phyloP scores from a whole-genome alignment of 2,329 filamentous ascomycete species.

The Leptographium radiaticola region DNA sequence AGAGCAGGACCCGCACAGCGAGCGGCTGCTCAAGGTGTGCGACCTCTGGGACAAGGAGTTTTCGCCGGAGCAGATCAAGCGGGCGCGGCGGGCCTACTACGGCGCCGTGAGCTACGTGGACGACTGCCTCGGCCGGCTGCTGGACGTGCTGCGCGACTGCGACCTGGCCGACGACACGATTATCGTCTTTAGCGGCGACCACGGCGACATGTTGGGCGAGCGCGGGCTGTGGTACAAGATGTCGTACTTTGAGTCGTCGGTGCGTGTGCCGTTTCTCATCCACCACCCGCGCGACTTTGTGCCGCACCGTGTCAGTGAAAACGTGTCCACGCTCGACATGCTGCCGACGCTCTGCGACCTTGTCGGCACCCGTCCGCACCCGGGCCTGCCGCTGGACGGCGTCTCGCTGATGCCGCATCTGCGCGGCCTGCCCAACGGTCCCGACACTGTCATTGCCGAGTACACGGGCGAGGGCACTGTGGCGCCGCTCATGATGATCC shows the following conservation, averaged over 20 bases:
- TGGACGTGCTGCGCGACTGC: constrained; percentile 66
- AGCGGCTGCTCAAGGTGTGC: constrained; percentile 74
- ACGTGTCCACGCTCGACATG: constrained; percentile 84
- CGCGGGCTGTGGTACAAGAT: constrained; percentile 86
- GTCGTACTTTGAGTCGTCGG: constrained; percentile 88
- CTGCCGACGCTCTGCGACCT: constrained; percentile 80
- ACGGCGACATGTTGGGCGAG: constrained; percentile 93
- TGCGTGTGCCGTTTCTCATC: constrained; percentile 76
- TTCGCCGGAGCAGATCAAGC: constrained; percentile 73
- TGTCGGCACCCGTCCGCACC: constrained; percentile 55
- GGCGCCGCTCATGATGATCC: constrained; percentile 87
- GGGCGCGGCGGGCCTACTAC: constrained; percentile 79
- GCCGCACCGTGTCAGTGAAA: constrained; percentile 65
- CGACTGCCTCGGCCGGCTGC: constrained; percentile 74
- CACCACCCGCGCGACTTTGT: constrained; percentile 63
- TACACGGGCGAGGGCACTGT: constrained; percentile 91
- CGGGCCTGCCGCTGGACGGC: constrained; percentile 73
- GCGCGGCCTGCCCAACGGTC: constrained; percentile 39
- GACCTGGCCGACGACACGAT: constrained; percentile 76
- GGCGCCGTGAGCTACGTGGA: constrained; percentile 90
- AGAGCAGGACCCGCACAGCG: constrained; percentile 74
- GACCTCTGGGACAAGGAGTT: constrained; percentile 79
- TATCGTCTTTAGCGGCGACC: constrained; percentile 83
- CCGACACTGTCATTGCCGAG: constrained; percentile 85
- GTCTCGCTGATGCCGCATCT: constrained; percentile 70